Evolutionary conservation across 1,284 basidiomycete genomes (phyloP).

Genomic region (Moesziomyces globuligerus): DNA sequence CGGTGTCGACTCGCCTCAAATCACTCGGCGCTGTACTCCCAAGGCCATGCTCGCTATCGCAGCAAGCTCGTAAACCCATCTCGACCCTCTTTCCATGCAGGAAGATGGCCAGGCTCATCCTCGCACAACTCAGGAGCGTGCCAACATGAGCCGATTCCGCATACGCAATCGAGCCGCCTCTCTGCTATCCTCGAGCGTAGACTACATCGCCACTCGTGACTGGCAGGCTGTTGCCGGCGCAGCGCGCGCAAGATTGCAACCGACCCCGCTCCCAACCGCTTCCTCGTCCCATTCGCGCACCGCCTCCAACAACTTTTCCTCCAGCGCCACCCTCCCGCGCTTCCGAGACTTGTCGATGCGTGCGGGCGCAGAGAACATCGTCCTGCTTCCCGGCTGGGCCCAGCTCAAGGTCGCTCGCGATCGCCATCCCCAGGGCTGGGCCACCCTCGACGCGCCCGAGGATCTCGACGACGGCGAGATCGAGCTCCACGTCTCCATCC

Average conservation of each 20-base stretch:
- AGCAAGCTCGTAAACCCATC: background rate
- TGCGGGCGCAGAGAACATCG: constrained; percentile 24
- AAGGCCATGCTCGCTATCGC: constrained; percentile 8
- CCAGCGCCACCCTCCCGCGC: constrained; percentile 13
- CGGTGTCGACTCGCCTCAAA: background rate
- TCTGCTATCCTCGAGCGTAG: constrained; percentile 35
- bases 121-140: constrained; percentile 22
- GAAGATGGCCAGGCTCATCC: constrained; percentile 17
- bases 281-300: background rate
- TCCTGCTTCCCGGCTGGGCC: constrained; percentile 47
- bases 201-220: constrained; percentile 37
- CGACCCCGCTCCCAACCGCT: constrained; percentile 12
- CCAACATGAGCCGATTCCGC: constrained; percentile 42
- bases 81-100: constrained; percentile 8
- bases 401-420: constrained; percentile 47
- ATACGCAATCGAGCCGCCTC: constrained; percentile 31
- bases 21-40: background rate
- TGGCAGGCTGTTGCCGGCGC: constrained; percentile 39
- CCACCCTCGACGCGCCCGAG: constrained; percentile 36
- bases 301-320: constrained; percentile 16
- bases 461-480: constrained; percentile 49
- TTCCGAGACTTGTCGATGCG: constrained; percentile 27
- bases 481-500: constrained; percentile 40
- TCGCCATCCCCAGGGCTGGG: constrained; percentile 46
- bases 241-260: constrained; percentile 22